Base-by-base conservation (phyloP, 2,329 filamentous ascomycete genomes). In the Fusarium agapanthi region DNA sequence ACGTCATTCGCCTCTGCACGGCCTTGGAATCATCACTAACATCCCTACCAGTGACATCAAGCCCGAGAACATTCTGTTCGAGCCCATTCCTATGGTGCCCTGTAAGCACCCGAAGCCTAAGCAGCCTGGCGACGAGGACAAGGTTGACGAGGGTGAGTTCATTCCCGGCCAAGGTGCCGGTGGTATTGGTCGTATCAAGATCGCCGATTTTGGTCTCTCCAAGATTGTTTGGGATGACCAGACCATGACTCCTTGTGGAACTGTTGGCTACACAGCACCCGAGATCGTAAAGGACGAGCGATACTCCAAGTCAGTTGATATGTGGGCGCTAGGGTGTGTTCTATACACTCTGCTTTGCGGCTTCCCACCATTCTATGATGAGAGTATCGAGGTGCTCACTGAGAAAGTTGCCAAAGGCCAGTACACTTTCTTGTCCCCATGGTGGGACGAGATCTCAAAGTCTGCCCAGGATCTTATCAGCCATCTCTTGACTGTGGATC, bases 281-380 rank as follows among this genome's bases (percentile, higher is more conserved):
- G 96, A 99, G 80, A 99, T 99, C 71, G 96, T 99, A 81, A 98
- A 98, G 84, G 96, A 99, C 83, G 96, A 99, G 84, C 91, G 95
- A 28, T 99, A 99, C 83, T 98, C 95, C 41, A 99, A 98, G 86
- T 97, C 94, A 57, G 96, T 99, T 50, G 96, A 99, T 79, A 99
- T 99, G 96, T 99, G 96, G 96, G 96, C 96, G 7, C 84, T 99
- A 37, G 96, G 96, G 20, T 99, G 96, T 80, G 96, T 99, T 16
- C 87, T 99, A 10, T 99, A 99, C 85, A 99, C 96, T 2, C 86
- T 99, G 3, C 92, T 99, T 22, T 99, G 96, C 77, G 96, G 96
- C 20, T 99, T 99, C 85, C 96, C 96, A 15, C 96, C 96, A 6
- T 99, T 99, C 83, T 97, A 99, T 82, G 96, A 99, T 76, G 96